Evolutionary conservation across 768 basidiomycete genomes (phyloP).

Genomic region (Lentinula raphanica): DNA sequence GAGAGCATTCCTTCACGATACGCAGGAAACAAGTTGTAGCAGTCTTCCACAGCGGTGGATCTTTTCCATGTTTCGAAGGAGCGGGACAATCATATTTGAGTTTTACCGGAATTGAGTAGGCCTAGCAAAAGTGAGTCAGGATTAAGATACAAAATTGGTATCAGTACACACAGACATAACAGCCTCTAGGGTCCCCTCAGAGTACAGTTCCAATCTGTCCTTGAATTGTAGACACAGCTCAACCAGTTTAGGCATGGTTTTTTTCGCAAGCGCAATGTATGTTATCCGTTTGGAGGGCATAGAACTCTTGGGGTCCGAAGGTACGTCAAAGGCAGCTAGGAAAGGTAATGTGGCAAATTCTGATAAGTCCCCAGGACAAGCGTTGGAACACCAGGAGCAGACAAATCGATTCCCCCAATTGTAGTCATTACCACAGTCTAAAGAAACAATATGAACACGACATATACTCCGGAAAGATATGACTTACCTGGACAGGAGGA

Average conservation of each 20-base stretch:
- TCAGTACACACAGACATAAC: slow-evolving; percentile 59
- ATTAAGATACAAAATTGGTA: neutral
- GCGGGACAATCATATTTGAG: slow-evolving; percentile 93
- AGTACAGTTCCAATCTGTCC: slow-evolving; percentile 55
- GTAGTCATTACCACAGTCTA: slow-evolving; percentile 73
- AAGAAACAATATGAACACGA: slow-evolving; percentile 1
- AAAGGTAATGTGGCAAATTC: slow-evolving; percentile 88
- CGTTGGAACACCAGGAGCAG: slow-evolving; percentile 57
- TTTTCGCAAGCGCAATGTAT: slow-evolving; percentile 87
- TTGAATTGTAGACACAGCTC: slow-evolving; percentile 72
- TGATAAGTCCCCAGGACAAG: slow-evolving; percentile 77
- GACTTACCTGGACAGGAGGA: slow-evolving; percentile 72
- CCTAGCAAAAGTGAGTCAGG: too few relatives aligned
- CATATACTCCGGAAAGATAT: too few relatives aligned
- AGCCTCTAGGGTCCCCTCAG: slow-evolving; percentile 81
- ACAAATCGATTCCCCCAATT: slow-evolving; percentile 61
- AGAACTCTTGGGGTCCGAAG: slow-evolving; percentile 33
- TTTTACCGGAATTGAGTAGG: slow-evolving; percentile 87
- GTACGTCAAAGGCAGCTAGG: slow-evolving; percentile 67
- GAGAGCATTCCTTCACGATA: slow-evolving; percentile 63
- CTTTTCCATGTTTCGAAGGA: slow-evolving; percentile 83
- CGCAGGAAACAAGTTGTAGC: slow-evolving; percentile 77
- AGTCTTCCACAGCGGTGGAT: slow-evolving; percentile 89
- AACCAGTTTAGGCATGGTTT: slow-evolving; percentile 77
- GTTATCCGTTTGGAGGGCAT: slow-evolving; percentile 65